Conservation (phyloP, 176 grass and related monocot genomes). For the Chloris gayana region DNA sequence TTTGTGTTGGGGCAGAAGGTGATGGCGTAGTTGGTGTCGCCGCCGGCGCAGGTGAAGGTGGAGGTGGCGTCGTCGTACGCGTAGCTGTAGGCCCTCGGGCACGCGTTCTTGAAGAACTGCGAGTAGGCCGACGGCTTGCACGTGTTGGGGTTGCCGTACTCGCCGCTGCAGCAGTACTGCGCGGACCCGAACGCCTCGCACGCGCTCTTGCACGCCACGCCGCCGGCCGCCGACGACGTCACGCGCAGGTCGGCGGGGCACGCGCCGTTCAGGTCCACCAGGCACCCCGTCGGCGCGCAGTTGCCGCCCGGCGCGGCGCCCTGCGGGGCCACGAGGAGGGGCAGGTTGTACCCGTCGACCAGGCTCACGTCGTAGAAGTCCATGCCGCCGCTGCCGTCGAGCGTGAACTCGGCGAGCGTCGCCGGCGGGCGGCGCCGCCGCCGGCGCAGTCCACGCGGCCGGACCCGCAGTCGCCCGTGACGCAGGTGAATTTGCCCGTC, state of each 20-base stretch:
- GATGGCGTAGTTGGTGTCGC: conserved; percentile 52
- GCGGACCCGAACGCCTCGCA: conserved; percentile 75
- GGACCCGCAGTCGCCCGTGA: conserved; percentile 64
- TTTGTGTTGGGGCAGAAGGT: conserved; percentile 70
- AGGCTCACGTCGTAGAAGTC: conserved; percentile 98
- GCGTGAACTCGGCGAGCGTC: conserved; percentile 92
- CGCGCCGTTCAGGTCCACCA: conserved; percentile 61
- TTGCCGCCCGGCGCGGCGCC: not conserved
- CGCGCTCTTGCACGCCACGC: conserved; percentile 78
- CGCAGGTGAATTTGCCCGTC: conserved; percentile 51
- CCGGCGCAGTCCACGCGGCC: conserved; percentile 54
- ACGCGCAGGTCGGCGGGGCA: conserved; percentile 69
- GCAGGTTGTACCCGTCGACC: conserved; percentile 88
- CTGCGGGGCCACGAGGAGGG: conserved; percentile 50
- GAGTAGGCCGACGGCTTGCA: conserved; percentile 76
- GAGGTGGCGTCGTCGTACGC: conserved; percentile 84
- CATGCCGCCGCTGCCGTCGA: conserved; percentile 48
- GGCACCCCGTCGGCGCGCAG: conserved; percentile 43
- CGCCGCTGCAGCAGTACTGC: conserved; percentile 85
- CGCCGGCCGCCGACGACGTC: not conserved
- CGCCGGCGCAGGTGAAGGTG: conserved; percentile 75
- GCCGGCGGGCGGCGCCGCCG: conserved; percentile 63
- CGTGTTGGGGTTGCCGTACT: conserved; percentile 59
- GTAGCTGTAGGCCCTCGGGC: conserved; percentile 85
- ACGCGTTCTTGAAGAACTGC: conserved; percentile 82